Evolutionary conservation across 306 rosid species (phyloP), one percentile per base, ranked within the genome.

Genomic region (Cucurbita moschata): DNA sequence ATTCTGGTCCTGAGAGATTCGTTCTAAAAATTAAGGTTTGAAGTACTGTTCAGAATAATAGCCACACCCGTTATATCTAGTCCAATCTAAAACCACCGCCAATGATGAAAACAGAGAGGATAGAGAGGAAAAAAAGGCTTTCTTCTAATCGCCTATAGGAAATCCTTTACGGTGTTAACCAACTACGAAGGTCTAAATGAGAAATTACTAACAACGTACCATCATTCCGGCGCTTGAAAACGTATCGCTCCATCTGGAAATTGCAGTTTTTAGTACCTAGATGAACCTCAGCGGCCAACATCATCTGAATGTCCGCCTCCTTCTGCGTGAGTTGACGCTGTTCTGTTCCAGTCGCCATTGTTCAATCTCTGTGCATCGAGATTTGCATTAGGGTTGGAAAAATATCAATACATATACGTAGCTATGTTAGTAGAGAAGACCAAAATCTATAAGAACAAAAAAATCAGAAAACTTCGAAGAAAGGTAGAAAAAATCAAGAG

Each of bases 181-280:
- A 10, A 57, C 3, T 4, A 10, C 26, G 5, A 37, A 10, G 57
- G 3, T 53, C 10, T 53, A 53, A 16, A 53, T 6, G 9, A 0
- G 18, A 21, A 19, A 39, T 49, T 12, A 5, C 0, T 14, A 15
- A 4, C 6, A 43, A 23, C 55, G 57, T 21, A 89, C 96, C 97
- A 11, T 92, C 97, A 9, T 81, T 85, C 15, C 97, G 90, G 75
- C 97, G 90, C 83, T 92, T 92, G 84, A 89, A 92, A 35, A 82
- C 90, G 71, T 89, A 92, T 0, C 97, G 84, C 16, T 88, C 97
- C 96, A 92, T 89, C 72, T 92, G 97, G 9, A 82, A 89, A 18
- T 92, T 84, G 8, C 92, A 88, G 73, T 89, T 92, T 19, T 89
- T 89, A 44, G 97, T 92, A 51, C 97, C 97, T 18, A 92, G 85